These are phyloP conservation scores for Wickerhamia fluorescens DNA, from an alignment of 805 yeast species.

Conservation along the genomic window DNA sequence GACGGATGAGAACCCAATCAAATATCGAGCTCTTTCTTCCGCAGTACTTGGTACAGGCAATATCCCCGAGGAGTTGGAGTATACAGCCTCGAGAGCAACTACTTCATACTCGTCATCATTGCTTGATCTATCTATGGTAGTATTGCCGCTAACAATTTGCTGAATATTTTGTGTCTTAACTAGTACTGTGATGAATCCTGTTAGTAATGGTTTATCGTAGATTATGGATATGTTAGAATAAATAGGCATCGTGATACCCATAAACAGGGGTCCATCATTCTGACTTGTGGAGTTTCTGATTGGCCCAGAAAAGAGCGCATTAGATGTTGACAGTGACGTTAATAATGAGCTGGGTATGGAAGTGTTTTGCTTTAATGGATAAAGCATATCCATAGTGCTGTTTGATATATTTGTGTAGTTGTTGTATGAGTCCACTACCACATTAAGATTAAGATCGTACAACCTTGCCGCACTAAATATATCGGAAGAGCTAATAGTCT, in stretches of 20 bases:
- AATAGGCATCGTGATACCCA: constrained; percentile 76
- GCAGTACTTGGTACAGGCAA: no score
- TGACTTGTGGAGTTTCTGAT: constrained; percentile 28
- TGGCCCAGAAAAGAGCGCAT: constrained; percentile 57
- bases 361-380: constrained; percentile 44
- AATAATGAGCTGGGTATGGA: constrained; percentile 37
- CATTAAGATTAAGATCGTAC: constrained; percentile 52
- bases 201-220: constrained; percentile 47
- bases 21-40: no score
- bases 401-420: constrained; percentile 18
- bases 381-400: constrained; percentile 30
- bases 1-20: constrained; percentile 40
- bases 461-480: constrained; percentile 56
- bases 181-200: constrained; percentile 64
- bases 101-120: constrained; percentile 20
- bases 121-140: constrained; percentile 6
- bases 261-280: constrained; percentile 22
- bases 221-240: constrained; percentile 67
- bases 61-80: constrained; percentile 20
- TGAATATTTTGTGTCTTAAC: constrained; percentile 29
- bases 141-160: constrained; percentile 18
- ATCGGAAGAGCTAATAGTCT: constrained; percentile 58
- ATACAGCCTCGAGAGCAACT: constrained; percentile 16
- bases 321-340: not conserved
- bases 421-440: constrained; percentile 35